Percentiles rank a stretch among this genome's conserved stretches.
Conservation (phyloP, 352 stramenopile species). For the Paralagenidium karlingii region DNA sequence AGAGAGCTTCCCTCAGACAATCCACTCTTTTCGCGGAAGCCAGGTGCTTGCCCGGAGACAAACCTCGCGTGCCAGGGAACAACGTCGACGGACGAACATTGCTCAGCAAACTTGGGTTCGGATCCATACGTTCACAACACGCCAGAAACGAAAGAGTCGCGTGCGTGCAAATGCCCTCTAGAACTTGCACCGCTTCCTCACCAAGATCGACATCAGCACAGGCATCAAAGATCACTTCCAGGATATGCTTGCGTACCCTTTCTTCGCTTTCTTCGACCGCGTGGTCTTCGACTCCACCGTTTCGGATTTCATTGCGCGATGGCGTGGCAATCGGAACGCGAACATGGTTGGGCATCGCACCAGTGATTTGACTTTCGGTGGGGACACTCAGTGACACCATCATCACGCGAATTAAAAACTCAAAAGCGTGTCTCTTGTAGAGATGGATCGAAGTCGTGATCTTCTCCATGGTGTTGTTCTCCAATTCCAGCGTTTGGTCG, state of each 20-base stretch:
- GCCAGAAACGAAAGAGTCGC: slow-evolving; percentile 34
- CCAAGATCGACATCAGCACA: slow-evolving; percentile 68
- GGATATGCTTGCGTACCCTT: slow-evolving; percentile 27
- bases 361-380: too few relatives aligned
- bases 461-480: slow-evolving; percentile 46
- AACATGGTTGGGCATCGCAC: too few relatives aligned
- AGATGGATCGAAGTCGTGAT: slow-evolving; percentile 51
- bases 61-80: slow-evolving; percentile 53
- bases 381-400: slow-evolving; percentile 44
- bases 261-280: slow-evolving; percentile 41
- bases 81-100: slow-evolving; percentile 61
- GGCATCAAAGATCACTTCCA: slow-evolving; percentile 56
- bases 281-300: too few relatives aligned
- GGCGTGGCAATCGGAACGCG: too few relatives aligned
- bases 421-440: slow-evolving; percentile 66
- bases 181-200: slow-evolving; percentile 28
- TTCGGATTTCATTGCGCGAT: too few relatives aligned
- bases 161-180: slow-evolving; percentile 40
- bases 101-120: slow-evolving; percentile 57
- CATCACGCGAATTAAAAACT: slow-evolving; percentile 42
- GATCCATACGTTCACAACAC: slow-evolving; percentile 32
- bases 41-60: slow-evolving; percentile 68
- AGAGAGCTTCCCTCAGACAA: slow-evolving; percentile 54
- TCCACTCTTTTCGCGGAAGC: slow-evolving; percentile 72
- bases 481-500: slow-evolving; percentile 68